Percentiles rank a stretch among this genome's conserved stretches.
phyloP scores from a whole-genome alignment of 805 yeast species.

The Huiozyma sinensis region DNA sequence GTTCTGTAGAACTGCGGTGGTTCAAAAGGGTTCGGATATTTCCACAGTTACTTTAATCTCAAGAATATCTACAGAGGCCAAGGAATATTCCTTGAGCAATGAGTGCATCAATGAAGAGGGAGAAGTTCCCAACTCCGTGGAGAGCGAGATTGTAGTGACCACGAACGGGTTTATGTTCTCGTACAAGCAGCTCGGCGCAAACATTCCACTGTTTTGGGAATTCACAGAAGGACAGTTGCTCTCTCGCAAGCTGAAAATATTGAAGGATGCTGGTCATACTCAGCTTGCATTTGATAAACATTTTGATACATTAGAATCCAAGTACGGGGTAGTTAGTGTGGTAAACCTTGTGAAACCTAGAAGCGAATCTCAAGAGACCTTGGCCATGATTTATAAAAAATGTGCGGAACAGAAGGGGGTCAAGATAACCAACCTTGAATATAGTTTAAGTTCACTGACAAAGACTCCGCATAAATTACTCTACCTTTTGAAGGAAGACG shows the following conservation, averaged over 20 bases:
- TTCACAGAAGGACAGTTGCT: constrained; percentile 58
- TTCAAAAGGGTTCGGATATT: constrained; percentile 16
- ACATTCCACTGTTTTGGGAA: constrained; percentile 93
- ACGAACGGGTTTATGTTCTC: constrained; percentile 45
- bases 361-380: constrained; percentile 53
- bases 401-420: constrained; percentile 34
- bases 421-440: constrained; percentile 30
- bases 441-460: constrained; percentile 28
- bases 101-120: constrained; percentile 91
- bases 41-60: constrained; percentile 64
- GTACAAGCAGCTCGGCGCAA: constrained; percentile 78
- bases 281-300: constrained; percentile 82
- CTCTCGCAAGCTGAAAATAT: constrained; percentile 69
- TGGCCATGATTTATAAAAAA: constrained; percentile 49
- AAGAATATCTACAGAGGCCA: constrained; percentile 80
- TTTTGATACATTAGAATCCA: constrained; percentile 54
- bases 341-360: constrained; percentile 64
- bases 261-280: constrained; percentile 71
- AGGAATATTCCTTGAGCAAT: constrained; percentile 77
- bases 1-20: constrained; percentile 58
- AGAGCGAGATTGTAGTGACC: constrained; percentile 71
- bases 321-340: constrained; percentile 78
- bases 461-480: constrained; percentile 33
- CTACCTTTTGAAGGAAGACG: constrained; percentile 49
- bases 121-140: constrained; percentile 81